Base-by-base conservation (phyloP, 805 yeast genomes). In the Nakazawaea ambrosiae region DNA sequence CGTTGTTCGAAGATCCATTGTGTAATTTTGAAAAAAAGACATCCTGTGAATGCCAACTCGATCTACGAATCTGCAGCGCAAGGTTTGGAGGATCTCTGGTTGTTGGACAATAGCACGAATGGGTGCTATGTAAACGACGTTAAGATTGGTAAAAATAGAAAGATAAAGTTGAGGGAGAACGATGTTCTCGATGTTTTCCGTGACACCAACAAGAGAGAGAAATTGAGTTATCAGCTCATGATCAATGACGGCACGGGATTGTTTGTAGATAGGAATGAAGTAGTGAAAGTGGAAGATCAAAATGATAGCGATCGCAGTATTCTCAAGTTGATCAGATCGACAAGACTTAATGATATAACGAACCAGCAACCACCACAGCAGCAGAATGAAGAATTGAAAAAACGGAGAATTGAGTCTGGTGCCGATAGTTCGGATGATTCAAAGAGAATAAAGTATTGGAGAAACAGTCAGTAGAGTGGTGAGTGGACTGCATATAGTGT, bases 1-100 rank as follows among this genome's bases (percentile, higher is more conserved):
- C 61, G 96, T 32, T 70, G 90, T 49, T 89, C 97, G 2, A 84
- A 87, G 45, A 66, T 80, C 1, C 97, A 92, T 57, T 88, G 96
- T 55, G 61, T 78, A 22, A 63, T 90, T 11, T 49, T 67, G 38
- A 75, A 75, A 49, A 71, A 76, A 42, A 65, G 87, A 41, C 86
- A 81, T 50, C 78, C 78, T 0, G 70, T 75, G 3, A 46, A 49
- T 7, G 70, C 71, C 11, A 62, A 65, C 22, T 65, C 76, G 23
- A 67, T 79, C 4, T 74, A 63, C 50, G 86, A 79, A 47, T 74
- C 82, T 8, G 87, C 89, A 0, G 88, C 87, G 0, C 81, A 75
- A 57, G 80, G 81, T 41, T 58, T 78, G 6, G 84, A 79, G 40
- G 88, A 79, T 51, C 65, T 84, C 12, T 87, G 95, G 94, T 61